phyloP scores from a whole-genome alignment of 2,329 filamentous ascomycete genomes.

The Ophiocordyceps camponoti-floridani region DNA sequence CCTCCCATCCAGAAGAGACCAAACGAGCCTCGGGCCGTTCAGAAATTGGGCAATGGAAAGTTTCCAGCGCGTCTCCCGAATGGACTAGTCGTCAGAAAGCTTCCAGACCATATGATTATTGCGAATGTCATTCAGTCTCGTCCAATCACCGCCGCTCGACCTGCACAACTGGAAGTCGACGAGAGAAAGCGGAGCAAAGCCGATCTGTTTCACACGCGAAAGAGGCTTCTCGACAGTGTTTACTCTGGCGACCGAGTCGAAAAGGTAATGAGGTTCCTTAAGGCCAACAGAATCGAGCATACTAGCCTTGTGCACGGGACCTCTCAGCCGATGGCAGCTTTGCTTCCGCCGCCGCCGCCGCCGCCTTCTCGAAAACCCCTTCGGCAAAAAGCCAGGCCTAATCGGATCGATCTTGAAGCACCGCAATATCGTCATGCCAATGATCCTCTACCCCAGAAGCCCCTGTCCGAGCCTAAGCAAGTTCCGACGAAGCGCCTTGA shows the following conservation, averaged over 20 bases:
- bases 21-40: not conserved
- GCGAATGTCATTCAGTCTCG: not conserved
- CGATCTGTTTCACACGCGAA: conserved; percentile 28
- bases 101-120: not conserved
- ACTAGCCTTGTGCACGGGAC: not conserved
- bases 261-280: not conserved
- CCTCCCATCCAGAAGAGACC: not conserved
- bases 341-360: not conserved
- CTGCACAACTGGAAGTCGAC: conserved; percentile 37
- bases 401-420: conserved; percentile 27
- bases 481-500: conserved; percentile 5
- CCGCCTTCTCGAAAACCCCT: conserved; percentile 7
- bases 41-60: not conserved
- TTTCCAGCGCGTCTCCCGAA: conserved; percentile 9
- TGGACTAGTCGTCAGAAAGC: not conserved
- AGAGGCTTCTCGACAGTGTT: conserved; percentile 35
- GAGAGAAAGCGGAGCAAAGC: conserved; percentile 15
- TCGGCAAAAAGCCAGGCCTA: conserved; percentile 26
- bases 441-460: conserved; percentile 24
- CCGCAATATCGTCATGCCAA: conserved; percentile 34
- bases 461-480: conserved; percentile 2
- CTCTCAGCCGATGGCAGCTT: not conserved
- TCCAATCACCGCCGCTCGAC: conserved; percentile 10
- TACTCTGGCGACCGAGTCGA: conserved; percentile 20
- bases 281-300: not conserved